Evolutionary conservation across 2,329 filamentous ascomycete genomes (phyloP).

Genomic region (Coleophoma crateriformis): DNA sequence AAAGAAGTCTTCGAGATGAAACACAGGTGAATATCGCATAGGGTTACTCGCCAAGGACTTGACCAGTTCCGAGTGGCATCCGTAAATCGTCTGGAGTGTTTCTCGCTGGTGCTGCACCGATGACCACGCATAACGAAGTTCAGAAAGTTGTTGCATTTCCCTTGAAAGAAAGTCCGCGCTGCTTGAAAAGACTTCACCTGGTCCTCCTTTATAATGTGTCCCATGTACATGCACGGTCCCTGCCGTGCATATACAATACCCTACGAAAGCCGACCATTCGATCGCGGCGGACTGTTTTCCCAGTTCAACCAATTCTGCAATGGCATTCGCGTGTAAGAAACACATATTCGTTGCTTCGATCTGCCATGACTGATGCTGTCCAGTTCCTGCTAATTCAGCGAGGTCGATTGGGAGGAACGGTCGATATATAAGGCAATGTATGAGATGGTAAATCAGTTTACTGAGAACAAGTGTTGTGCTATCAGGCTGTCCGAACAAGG

Average conservation of each 20-base stretch:
- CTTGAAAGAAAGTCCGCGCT: constrained; percentile 67
- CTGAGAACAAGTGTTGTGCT: constrained; percentile 74
- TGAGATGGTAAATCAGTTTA: constrained; percentile 81
- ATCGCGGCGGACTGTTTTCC: constrained; percentile 65
- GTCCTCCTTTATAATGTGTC: constrained; percentile 60
- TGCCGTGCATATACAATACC: constrained; percentile 81
- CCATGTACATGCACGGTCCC: constrained; percentile 87
- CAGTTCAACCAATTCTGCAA: constrained; percentile 75
- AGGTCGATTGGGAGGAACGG: constrained; percentile 83
- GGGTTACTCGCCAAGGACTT: constrained; percentile 63
- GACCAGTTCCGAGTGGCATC: constrained; percentile 75
- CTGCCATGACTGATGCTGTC: constrained; percentile 88
- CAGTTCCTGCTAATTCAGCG: constrained; percentile 70
- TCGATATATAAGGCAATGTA: constrained; percentile 81
- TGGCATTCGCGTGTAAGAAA: constrained; percentile 81
- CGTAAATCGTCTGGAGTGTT: constrained; percentile 71
- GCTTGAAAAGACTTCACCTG: constrained; percentile 45
- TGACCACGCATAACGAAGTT: constrained; percentile 70
- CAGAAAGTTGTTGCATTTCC: constrained; percentile 74
- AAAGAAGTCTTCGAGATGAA: constrained; percentile 84
- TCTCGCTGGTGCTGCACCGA: constrained; percentile 76
- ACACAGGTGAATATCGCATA: constrained; percentile 71
- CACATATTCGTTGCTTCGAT: constrained; percentile 87
- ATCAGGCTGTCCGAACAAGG: constrained; percentile 71
- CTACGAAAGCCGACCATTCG: constrained; percentile 82